Conservation (phyloP, 2,329 filamentous ascomycete species). For the Phaeosphaeria sp. region DNA sequence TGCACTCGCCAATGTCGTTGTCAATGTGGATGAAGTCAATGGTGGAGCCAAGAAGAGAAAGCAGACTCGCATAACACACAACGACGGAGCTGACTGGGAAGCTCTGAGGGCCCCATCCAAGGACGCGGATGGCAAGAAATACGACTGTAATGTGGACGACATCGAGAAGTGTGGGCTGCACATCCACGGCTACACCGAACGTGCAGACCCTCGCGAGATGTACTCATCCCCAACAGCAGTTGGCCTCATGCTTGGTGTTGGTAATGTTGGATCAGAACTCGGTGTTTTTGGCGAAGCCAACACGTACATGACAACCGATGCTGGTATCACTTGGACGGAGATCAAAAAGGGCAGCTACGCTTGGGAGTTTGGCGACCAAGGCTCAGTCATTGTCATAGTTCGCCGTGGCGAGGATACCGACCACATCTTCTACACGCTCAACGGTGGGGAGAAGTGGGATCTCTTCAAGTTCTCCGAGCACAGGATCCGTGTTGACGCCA, state of each 20-base stretch:
- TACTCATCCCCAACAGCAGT: slow-evolving; percentile 89
- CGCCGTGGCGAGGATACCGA: slow-evolving; percentile 73
- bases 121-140: slow-evolving; percentile 74
- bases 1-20: slow-evolving; percentile 82
- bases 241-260: slow-evolving; percentile 87
- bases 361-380: slow-evolving; percentile 96
- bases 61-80: slow-evolving; percentile 92
- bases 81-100: slow-evolving; percentile 89
- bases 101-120: slow-evolving; percentile 74
- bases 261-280: slow-evolving; percentile 83
- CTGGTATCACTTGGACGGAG: slow-evolving; percentile 85
- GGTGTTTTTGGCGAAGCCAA: slow-evolving; percentile 73
- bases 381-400: slow-evolving; percentile 88
- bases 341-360: slow-evolving; percentile 87
- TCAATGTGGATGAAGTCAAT: slow-evolving; percentile 71
- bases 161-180: slow-evolving; percentile 80
- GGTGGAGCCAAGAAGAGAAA: slow-evolving; percentile 76
- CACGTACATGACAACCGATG: slow-evolving; percentile 90
- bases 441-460: slow-evolving; percentile 82
- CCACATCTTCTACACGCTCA: slow-evolving; percentile 74
- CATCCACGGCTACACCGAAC: slow-evolving; percentile 94
- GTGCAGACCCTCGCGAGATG: slow-evolving; percentile 78
- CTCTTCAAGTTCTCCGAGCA: slow-evolving; percentile 74
- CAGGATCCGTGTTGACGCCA: slow-evolving; percentile 75
- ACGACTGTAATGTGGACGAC: slow-evolving; percentile 68